These are phyloP conservation scores for Funneliformis geosporum DNA, from an alignment of 192 early-diverging fungal species.

Conservation along the genomic window DNA sequence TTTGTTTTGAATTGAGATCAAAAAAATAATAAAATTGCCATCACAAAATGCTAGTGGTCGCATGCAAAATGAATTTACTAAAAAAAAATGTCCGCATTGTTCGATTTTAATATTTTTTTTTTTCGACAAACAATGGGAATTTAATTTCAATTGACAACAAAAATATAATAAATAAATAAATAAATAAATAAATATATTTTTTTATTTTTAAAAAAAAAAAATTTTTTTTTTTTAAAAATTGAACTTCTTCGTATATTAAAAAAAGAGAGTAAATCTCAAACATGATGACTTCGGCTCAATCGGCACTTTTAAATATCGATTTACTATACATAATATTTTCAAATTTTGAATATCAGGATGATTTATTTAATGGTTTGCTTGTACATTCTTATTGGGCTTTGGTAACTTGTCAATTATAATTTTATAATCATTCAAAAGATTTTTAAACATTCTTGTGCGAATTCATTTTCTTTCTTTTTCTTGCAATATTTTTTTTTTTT, in stretches of 20 bases:
- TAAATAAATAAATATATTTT: too few species aligned
- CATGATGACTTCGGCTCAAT: not conserved
- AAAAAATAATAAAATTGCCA: too few species aligned
- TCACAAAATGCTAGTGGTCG: too few species aligned
- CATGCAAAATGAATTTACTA: too few species aligned
- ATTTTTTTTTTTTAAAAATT: not conserved
- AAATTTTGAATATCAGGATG: constrained; percentile 21
- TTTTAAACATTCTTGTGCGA: too few species aligned
- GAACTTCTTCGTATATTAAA: not conserved
- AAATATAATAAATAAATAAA: too few species aligned
- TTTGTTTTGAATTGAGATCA: too few species aligned
- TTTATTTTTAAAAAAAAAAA: too few species aligned
- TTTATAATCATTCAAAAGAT: not conserved
- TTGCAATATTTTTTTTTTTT: not conserved
- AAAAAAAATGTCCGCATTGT: too few species aligned
- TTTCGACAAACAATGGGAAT: too few species aligned
- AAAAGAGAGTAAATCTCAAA: not conserved
- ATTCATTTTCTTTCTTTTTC: not conserved
- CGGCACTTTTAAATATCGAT: constrained; percentile 11
- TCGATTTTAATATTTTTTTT: too few species aligned
- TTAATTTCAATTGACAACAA: too few species aligned
- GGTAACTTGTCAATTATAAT: not conserved
- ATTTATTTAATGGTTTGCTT: constrained; percentile 9
- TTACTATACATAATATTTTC: constrained; percentile 8
- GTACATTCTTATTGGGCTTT: constrained; percentile 22